These are phyloP conservation scores for Macrotyloma uniflorum DNA, from an alignment of 306 rosid genomes.

Conservation along the genomic window DNA sequence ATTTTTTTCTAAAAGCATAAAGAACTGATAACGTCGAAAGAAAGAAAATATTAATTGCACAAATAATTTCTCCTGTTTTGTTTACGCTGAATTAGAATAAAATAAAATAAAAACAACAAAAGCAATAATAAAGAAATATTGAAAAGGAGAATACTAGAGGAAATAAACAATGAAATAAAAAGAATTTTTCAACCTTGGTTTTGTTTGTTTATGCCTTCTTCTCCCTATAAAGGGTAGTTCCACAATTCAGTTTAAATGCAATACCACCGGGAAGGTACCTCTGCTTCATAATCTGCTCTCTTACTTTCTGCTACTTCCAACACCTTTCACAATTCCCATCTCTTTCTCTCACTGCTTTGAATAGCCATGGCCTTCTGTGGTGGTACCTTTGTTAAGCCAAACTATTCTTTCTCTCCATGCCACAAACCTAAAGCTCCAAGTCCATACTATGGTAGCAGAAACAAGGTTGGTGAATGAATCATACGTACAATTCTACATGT, in stretches of 20 bases:
- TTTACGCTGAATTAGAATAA: not conserved
- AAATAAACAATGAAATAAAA: not conserved
- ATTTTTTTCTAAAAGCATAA: not conserved
- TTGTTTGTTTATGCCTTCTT: not conserved
- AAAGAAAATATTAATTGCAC: not conserved
- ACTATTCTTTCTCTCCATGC: slow-evolving; percentile 40
- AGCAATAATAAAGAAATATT: not conserved
- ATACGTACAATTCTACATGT: not conserved
- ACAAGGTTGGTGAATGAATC: slow-evolving; percentile 52
- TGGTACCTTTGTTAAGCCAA: slow-evolving; percentile 48
- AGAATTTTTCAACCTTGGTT: not conserved
- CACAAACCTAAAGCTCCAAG: slow-evolving; percentile 31
- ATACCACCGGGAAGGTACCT: not conserved
- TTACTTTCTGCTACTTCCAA: slow-evolving; percentile 11
- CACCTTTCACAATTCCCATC: not conserved
- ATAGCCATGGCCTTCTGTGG: slow-evolving; percentile 61
- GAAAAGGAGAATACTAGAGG: not conserved
- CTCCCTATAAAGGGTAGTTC: slow-evolving; percentile 9
- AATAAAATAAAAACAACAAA: not conserved
- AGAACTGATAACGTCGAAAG: not conserved
- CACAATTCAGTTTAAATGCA: not conserved
- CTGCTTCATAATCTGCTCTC: slow-evolving; percentile 35
- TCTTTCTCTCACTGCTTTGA: slow-evolving; percentile 26
- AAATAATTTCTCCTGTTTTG: not conserved
- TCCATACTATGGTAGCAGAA: slow-evolving; percentile 44